Conservation (phyloP, 306 rosid genomes). For the Ceratonia siliqua region DNA sequence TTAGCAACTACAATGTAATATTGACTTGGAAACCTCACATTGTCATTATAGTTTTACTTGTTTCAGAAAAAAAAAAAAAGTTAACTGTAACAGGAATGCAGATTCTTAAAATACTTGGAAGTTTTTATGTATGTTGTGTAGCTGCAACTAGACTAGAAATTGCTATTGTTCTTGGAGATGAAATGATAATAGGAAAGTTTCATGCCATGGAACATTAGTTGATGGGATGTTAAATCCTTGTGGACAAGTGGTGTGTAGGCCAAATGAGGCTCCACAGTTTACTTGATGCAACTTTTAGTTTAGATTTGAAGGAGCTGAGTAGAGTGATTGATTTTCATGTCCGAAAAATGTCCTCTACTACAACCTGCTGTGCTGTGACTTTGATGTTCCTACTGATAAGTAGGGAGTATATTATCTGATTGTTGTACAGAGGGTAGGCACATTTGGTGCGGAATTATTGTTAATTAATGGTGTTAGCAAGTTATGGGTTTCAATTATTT, state of each 20-base stretch:
- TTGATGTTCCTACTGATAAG: not conserved
- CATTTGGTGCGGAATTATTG: not conserved
- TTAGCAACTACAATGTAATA: not conserved
- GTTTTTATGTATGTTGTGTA: not conserved
- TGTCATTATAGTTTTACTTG: not conserved
- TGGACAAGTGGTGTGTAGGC: not conserved
- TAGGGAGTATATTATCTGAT: not conserved
- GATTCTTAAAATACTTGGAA: not conserved
- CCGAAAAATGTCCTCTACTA: not conserved
- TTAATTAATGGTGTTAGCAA: not conserved
- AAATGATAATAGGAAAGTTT: not conserved
- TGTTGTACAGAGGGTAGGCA: not conserved
- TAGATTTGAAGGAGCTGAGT: not conserved
- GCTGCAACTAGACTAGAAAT: not conserved
- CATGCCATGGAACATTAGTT: not conserved
- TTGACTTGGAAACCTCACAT: not conserved
- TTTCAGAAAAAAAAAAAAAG: not conserved
- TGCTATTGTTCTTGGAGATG: not conserved
- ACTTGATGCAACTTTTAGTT: not conserved
- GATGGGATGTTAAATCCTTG: not conserved
- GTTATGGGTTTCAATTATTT: conserved; percentile 6
- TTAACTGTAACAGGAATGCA: not conserved
- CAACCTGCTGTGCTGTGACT: not conserved
- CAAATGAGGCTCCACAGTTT: not conserved
- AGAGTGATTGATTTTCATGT: not conserved